Conservation (phyloP, 2,329 filamentous ascomycete species). For the Cladosporium sp. region DNA sequence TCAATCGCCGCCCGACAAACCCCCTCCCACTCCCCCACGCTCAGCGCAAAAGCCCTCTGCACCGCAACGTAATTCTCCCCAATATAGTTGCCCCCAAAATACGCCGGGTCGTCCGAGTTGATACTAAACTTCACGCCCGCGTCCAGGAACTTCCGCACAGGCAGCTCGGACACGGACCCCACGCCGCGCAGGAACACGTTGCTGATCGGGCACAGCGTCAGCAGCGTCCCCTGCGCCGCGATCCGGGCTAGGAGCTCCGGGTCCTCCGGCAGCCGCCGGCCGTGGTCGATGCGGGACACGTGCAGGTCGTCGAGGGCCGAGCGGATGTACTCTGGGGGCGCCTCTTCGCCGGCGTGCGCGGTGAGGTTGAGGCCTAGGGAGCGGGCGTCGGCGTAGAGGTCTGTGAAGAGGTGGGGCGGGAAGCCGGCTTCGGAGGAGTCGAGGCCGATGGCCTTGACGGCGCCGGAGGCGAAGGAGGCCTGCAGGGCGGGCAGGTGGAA, state of each 20-base stretch:
- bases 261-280: slow-evolving; percentile 59
- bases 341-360: slow-evolving; percentile 71
- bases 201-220: slow-evolving; percentile 68
- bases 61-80: slow-evolving; percentile 70
- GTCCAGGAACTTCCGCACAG: slow-evolving; percentile 58
- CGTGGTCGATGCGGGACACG: slow-evolving; percentile 67
- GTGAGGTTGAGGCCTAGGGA: slow-evolving; percentile 55
- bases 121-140: slow-evolving; percentile 62
- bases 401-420: slow-evolving; percentile 50
- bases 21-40: slow-evolving; percentile 57
- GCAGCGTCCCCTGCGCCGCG: slow-evolving; percentile 50
- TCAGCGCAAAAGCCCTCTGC: slow-evolving; percentile 62
- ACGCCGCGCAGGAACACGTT: slow-evolving; percentile 62
- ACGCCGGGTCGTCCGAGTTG: slow-evolving; percentile 69
- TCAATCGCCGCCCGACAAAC: slow-evolving; percentile 58
- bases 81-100: slow-evolving; percentile 66
- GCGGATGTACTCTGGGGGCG: slow-evolving; percentile 59
- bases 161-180: slow-evolving; percentile 47
- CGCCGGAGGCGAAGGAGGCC: slow-evolving; percentile 42
- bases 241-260: slow-evolving; percentile 52
- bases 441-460: slow-evolving; percentile 59
- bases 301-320: slow-evolving; percentile 56
- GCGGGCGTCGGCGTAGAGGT: slow-evolving; percentile 53
- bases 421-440: slow-evolving; percentile 52
- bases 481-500: slow-evolving; percentile 41